Evolutionary conservation across 768 basidiomycete species (phyloP).

Genomic region (Pulveroboletus ravenelii): DNA sequence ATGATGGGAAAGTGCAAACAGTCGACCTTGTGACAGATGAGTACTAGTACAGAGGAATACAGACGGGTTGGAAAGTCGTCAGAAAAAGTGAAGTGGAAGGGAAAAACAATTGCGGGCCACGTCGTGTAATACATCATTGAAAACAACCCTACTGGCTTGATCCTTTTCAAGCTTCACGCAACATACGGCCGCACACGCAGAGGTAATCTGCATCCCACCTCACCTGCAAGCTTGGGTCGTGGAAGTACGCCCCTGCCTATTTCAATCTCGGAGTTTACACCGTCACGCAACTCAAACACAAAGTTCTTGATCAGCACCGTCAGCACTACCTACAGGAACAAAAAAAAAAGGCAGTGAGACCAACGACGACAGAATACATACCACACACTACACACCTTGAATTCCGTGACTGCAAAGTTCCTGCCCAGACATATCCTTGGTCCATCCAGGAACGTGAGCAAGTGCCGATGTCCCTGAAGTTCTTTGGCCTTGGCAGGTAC

Average conservation of each 20-base stretch:
- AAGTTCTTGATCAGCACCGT: conserved; percentile 41
- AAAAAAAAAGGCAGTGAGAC: not conserved
- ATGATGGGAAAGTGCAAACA: too few relatives aligned
- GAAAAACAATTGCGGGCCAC: too few relatives aligned
- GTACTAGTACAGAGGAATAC: too few relatives aligned
- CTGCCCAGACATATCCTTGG: conserved; percentile 47
- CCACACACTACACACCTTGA: conserved; percentile 24
- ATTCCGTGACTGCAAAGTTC: conserved; percentile 38
- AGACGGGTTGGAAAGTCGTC: too few relatives aligned
- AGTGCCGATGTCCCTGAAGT: conserved; percentile 45
- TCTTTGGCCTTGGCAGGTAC: conserved; percentile 31
- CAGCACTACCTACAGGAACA: conserved; percentile 30
- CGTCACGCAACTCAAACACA: conserved; percentile 32
- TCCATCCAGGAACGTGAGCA: conserved; percentile 48
- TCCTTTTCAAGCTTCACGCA: too few relatives aligned
- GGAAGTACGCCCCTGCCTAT: conserved; percentile 5
- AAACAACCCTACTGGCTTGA: too few relatives aligned
- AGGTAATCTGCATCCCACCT: conserved; percentile 24
- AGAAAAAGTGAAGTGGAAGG: too few relatives aligned
- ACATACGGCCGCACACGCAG: too few relatives aligned
- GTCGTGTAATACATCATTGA: too few relatives aligned
- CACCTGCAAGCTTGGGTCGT: conserved; percentile 12
- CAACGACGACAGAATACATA: too few relatives aligned
- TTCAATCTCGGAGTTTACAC: conserved; percentile 24
- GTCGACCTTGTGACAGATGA: too few relatives aligned